Percentiles rank a stretch among this genome's conserved stretches.
Evolutionary conservation across 2,329 filamentous ascomycete genomes (phyloP).

Genomic region (Elsinoe perseae): DNA sequence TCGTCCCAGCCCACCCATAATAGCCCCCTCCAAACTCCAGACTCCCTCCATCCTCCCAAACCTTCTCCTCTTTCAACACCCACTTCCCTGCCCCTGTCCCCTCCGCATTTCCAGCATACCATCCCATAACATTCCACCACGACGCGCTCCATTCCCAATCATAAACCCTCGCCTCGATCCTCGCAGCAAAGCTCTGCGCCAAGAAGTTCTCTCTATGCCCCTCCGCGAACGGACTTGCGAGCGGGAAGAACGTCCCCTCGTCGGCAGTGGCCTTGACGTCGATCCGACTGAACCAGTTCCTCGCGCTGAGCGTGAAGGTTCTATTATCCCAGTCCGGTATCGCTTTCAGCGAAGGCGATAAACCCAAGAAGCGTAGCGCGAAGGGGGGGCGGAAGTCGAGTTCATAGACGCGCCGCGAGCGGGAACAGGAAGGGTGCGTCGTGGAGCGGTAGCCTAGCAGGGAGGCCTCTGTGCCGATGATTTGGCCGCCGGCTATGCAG

Average conservation of each 20-base stretch:
- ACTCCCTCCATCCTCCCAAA: constrained; percentile 35
- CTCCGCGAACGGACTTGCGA: constrained; percentile 40
- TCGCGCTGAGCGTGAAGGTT: constrained; percentile 32
- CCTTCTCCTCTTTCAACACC: constrained; percentile 33
- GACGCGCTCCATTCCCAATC: constrained; percentile 29
- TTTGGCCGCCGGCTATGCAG: constrained; percentile 34
- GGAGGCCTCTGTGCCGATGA: constrained; percentile 38
- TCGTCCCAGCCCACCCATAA: constrained; percentile 36
- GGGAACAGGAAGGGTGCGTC: constrained; percentile 1
- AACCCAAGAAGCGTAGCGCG: constrained; percentile 31
- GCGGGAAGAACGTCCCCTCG: constrained; percentile 38
- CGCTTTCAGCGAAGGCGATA: constrained; percentile 39
- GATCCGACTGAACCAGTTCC: constrained; percentile 36
- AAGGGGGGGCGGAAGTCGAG: constrained; percentile 41
- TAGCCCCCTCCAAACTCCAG: constrained; percentile 45
- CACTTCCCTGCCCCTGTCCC: constrained; percentile 29
- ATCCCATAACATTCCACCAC: constrained; percentile 33
- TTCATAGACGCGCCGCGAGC: constrained; percentile 23
- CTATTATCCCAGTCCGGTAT: constrained; percentile 35
- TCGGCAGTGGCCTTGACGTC: constrained; percentile 36
- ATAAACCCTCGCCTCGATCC: constrained; percentile 37
- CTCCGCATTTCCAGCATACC: constrained; percentile 20
- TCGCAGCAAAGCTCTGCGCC: constrained; percentile 41
- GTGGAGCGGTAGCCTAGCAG: constrained; percentile 40
- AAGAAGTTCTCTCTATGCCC: constrained; percentile 40